Evolutionary conservation across 495 filamentous ascomycete genomes (phyloP).

Genomic region (Lasiosphaeria ovina): DNA sequence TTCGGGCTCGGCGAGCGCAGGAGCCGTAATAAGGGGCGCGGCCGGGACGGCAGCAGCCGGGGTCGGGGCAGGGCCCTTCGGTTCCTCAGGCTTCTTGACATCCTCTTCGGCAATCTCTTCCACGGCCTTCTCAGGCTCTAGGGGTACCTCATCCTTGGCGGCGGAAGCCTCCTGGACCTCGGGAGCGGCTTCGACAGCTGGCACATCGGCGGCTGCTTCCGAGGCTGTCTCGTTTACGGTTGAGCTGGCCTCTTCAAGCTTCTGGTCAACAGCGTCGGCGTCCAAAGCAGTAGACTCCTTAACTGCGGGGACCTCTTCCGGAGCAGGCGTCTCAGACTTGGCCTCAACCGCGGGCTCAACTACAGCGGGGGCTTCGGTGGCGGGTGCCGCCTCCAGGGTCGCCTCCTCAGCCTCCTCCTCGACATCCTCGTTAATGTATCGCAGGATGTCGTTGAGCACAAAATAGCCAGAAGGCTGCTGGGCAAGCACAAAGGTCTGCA

Average conservation of each 20-base stretch:
- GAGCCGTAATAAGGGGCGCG: constrained; percentile 35
- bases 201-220: constrained; percentile 41
- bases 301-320: constrained; percentile 40
- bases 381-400: constrained; percentile 36
- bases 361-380: constrained; percentile 43
- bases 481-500: constrained; percentile 97
- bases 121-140: constrained; percentile 37
- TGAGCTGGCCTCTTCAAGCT: constrained; percentile 44
- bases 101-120: constrained; percentile 50
- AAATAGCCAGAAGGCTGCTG: constrained; percentile 97
- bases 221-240: constrained; percentile 36
- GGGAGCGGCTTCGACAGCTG: constrained; percentile 47
- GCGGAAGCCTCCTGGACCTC: constrained; percentile 37
- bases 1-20: constrained; percentile 38
- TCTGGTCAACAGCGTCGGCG: constrained; percentile 47
- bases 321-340: constrained; percentile 13
- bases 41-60: constrained; percentile 44
- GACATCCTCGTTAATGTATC: constrained; percentile 81
- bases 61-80: constrained; percentile 58
- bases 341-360: constrained; percentile 46
- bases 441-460: constrained; percentile 95
- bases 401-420: constrained; percentile 53
- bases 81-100: constrained; percentile 53
- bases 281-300: constrained; percentile 50
- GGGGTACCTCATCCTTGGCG: constrained; percentile 43